Evolutionary conservation across 2,329 filamentous ascomycete species (phyloP).

Genomic region (Fusarium virguliforme): DNA sequence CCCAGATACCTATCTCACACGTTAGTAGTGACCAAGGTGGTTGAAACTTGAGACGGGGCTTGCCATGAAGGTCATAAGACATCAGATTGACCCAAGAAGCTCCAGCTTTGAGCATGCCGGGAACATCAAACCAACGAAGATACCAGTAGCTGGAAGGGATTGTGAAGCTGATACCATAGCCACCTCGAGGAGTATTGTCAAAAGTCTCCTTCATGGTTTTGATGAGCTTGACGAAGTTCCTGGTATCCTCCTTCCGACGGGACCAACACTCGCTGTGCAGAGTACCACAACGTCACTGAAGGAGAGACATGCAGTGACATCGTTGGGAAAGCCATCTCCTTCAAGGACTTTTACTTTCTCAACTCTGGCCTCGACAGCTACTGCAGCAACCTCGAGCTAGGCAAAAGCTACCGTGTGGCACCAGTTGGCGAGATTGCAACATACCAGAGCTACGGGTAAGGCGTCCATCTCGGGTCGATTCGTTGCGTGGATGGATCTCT

Average conservation of each 20-base stretch:
- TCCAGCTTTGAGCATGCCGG: too few relatives aligned
- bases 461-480: background rate
- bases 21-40: too few relatives aligned
- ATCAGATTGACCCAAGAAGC: background rate
- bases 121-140: too few relatives aligned
- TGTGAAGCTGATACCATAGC: too few relatives aligned
- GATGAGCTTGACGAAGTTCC: too few relatives aligned
- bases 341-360: constrained; percentile 20
- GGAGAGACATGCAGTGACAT: constrained; percentile 15
- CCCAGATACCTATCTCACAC: constrained; percentile 51
- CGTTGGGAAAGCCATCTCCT: background rate
- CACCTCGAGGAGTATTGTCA: too few relatives aligned
- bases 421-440: constrained; percentile 18
- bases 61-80: constrained; percentile 61
- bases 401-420: constrained; percentile 12
- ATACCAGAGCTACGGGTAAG: constrained; percentile 12
- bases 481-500: background rate
- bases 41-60: too few relatives aligned
- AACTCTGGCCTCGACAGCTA: constrained; percentile 11
- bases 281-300: constrained; percentile 4
- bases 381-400: constrained; percentile 15
- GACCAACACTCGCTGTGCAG: constrained; percentile 8
- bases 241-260: background rate
- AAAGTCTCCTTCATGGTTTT: too few relatives aligned
- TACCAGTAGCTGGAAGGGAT: too few relatives aligned